Conservation (phyloP, 1,284 basidiomycete genomes). For the Melampsora occidentalis region DNA sequence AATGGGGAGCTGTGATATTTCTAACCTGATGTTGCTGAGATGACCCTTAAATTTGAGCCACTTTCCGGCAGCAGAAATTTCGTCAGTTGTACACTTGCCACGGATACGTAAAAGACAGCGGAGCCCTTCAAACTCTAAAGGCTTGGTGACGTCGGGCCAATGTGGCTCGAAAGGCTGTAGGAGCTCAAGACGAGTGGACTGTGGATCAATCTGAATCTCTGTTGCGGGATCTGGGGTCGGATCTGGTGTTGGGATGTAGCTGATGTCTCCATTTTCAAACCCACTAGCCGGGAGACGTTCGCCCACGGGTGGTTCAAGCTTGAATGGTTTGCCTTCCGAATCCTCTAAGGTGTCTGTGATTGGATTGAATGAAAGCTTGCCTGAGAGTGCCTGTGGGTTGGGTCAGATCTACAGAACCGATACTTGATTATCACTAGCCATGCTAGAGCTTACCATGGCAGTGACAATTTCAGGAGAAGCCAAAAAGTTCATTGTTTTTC, state of each 20-base stretch:
- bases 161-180: conserved; percentile 80
- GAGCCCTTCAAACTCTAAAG: conserved; percentile 69
- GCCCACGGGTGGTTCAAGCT: conserved; percentile 78
- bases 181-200: conserved; percentile 79
- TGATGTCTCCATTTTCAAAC: conserved; percentile 68
- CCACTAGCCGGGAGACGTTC: conserved; percentile 79
- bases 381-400: conserved; percentile 72
- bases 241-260: conserved; percentile 69
- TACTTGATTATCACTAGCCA: neutral
- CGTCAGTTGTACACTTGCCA: conserved; percentile 98
- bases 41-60: conserved; percentile 93
- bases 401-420: neutral
- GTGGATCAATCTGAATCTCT: conserved; percentile 72
- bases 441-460: conserved; percentile 58
- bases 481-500: conserved; percentile 94
- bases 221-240: conserved; percentile 69
- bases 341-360: conserved; percentile 74
- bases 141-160: conserved; percentile 63
- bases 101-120: conserved; percentile 80
- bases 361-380: conserved; percentile 91
- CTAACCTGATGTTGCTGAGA: conserved; percentile 49
- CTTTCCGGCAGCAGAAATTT: conserved; percentile 90
- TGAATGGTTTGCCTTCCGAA: conserved; percentile 62
- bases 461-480: conserved; percentile 96
- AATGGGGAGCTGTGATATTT: neutral